These are phyloP conservation scores for Hymenochaete sp. DNA, from an alignment of 1,284 basidiomycete species.

Conservation along the genomic window DNA sequence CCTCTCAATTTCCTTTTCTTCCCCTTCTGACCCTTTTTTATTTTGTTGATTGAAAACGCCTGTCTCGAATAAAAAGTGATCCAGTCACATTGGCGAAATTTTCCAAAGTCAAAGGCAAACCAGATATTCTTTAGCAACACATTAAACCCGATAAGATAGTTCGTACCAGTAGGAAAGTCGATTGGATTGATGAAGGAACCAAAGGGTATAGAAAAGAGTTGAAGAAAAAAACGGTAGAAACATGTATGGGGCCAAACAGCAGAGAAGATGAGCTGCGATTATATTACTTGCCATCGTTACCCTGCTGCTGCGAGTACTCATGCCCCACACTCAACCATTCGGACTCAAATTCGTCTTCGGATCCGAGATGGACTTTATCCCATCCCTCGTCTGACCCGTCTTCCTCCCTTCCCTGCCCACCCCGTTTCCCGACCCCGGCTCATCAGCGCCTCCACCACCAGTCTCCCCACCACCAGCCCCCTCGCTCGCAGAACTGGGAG, in stretches of 20 bases:
- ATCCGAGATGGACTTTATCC: constrained; percentile 57
- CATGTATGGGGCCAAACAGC: no score
- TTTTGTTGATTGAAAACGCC: no score
- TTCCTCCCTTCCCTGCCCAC: constrained; percentile 41
- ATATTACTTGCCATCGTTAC: no score
- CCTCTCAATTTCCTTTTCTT: background rate
- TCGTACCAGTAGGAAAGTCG: background rate
- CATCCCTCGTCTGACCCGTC: constrained; percentile 56
- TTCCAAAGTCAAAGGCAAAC: no score
- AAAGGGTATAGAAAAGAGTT: no score
- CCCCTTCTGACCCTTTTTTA: no score
- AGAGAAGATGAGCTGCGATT: no score
- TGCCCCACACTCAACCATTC: constrained; percentile 72
- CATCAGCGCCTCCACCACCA: constrained; percentile 21
- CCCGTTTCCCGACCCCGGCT: constrained; percentile 62
- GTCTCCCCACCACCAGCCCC: constrained; percentile 23
- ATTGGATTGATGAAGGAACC: background rate
- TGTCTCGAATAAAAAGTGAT: no score
- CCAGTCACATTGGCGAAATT: no score
- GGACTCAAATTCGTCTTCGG: constrained; percentile 70
- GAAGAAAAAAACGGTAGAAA: no score
- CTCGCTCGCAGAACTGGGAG: constrained; percentile 16
- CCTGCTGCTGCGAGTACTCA: no score
- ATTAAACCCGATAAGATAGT: background rate
- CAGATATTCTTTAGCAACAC: no score